Conservation (phyloP, 345 rosid species). For the Theobroma cacao region DNA sequence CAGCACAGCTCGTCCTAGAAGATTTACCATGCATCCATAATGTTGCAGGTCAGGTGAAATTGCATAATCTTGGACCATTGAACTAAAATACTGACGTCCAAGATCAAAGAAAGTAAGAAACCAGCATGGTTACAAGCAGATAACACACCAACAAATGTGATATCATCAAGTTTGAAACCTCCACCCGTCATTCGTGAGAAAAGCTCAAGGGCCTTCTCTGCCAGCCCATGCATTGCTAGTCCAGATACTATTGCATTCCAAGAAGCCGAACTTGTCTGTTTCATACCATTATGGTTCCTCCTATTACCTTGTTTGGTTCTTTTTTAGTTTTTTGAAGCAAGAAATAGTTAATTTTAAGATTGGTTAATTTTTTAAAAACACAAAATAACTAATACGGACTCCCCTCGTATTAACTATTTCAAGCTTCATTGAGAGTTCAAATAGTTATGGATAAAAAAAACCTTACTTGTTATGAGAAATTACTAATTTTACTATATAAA, state of each 20-base stretch:
- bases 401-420: too few relatives aligned
- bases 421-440: too few relatives aligned
- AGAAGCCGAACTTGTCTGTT: conserved; percentile 41
- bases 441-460: too few relatives aligned
- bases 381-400: too few relatives aligned
- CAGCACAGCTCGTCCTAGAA: conserved; percentile 61
- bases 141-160: conserved; percentile 63
- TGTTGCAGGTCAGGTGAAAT: conserved; percentile 64
- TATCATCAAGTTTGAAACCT: conserved; percentile 59
- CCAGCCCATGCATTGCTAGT: conserved; percentile 60
- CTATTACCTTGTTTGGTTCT: too few relatives aligned
- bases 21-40: conserved; percentile 75
- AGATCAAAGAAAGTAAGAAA: conserved; percentile 49
- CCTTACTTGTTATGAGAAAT: too few relatives aligned
- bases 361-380: too few relatives aligned
- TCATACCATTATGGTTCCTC: conserved; percentile 29
- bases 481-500: too few relatives aligned
- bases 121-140: conserved; percentile 80
- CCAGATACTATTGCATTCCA: conserved; percentile 77
- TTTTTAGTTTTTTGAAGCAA: too few relatives aligned
- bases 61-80: conserved; percentile 50
- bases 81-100: conserved; percentile 47
- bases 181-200: conserved; percentile 50
- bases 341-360: too few relatives aligned
- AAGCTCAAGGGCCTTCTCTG: conserved; percentile 40